Conservation (phyloP, 257 asterid species). For the Marsdenia floribunda region DNA sequence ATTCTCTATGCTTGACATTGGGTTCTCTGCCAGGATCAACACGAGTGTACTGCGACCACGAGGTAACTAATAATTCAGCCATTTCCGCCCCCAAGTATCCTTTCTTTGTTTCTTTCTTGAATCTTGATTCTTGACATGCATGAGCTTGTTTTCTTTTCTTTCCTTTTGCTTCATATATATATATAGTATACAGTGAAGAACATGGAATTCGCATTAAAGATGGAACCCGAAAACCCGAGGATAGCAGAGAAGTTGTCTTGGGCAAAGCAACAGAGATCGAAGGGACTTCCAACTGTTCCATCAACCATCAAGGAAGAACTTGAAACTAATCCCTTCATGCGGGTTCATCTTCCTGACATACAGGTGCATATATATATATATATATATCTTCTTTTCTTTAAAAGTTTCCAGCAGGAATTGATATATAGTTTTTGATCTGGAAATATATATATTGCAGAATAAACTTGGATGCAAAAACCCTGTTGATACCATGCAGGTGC, state of each 20-base stretch:
- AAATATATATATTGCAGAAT: slow-evolving; percentile 31
- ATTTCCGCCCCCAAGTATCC: too few species aligned
- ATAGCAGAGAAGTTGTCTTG: slow-evolving; percentile 34
- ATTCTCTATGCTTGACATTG: slow-evolving; percentile 62
- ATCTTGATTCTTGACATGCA: too few species aligned
- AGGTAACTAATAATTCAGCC: slow-evolving; percentile 29
- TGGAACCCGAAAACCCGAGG: slow-evolving; percentile 57
- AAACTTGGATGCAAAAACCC: slow-evolving; percentile 58
- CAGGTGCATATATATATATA: slow-evolving; percentile 39
- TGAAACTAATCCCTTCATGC: slow-evolving; percentile 80
- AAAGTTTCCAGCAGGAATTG: too few species aligned
- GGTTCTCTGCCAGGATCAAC: slow-evolving; percentile 81
- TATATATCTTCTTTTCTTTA: too few species aligned
- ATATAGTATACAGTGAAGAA: slow-evolving; percentile 39
- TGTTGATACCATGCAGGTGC: slow-evolving; percentile 58
- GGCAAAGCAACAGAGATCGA: slow-evolving; percentile 27
- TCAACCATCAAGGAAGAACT: slow-evolving; percentile 74
- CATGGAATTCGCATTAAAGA: slow-evolving; percentile 64
- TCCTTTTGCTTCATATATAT: too few species aligned
- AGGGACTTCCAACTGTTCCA: slow-evolving; percentile 69
- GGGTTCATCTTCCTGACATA: slow-evolving; percentile 64
- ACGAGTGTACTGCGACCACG: slow-evolving; percentile 78
- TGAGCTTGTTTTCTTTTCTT: too few species aligned
- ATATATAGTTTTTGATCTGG: background rate
- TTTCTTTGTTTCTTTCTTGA: too few species aligned